Evolutionary conservation across 2,329 filamentous ascomycete genomes (phyloP).

Genomic region (Sporothrix mexicana): DNA sequence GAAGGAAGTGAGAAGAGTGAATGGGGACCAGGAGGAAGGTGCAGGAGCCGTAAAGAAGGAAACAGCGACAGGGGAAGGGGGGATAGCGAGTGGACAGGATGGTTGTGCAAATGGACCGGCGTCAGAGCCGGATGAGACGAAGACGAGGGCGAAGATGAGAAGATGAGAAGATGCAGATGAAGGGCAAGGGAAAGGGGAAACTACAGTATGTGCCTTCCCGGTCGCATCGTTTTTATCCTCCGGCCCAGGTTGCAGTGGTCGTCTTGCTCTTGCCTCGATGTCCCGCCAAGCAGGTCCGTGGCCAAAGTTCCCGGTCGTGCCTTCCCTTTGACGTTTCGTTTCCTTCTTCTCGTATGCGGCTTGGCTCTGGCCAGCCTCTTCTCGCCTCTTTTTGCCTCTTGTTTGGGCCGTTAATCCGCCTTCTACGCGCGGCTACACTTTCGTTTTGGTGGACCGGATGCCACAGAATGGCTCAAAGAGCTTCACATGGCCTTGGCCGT

Average conservation of each 20-base stretch:
- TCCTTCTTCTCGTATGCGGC: slow-evolving; percentile 23
- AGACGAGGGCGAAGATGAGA: slow-evolving; percentile 22
- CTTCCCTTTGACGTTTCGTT: background rate
- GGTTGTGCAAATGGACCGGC: background rate
- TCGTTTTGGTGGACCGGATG: slow-evolving; percentile 2
- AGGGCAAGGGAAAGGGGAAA: slow-evolving; percentile 8
- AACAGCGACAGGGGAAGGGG: background rate
- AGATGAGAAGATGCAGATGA: slow-evolving; percentile 7
- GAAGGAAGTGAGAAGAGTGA: slow-evolving; percentile 13
- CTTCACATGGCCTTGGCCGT: slow-evolving; percentile 8
- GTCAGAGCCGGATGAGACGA: slow-evolving; percentile 2
- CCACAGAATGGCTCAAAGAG: slow-evolving; percentile 25
- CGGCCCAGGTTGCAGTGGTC: slow-evolving; percentile 9
- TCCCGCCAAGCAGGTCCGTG: slow-evolving; percentile 24
- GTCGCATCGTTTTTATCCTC: slow-evolving; percentile 26
- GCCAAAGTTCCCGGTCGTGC: slow-evolving; percentile 12
- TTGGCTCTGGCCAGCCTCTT: slow-evolving; percentile 21
- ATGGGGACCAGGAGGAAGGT: background rate
- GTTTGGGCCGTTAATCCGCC: slow-evolving; percentile 10
- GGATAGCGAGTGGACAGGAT: slow-evolving; percentile 3
- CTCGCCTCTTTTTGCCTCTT: background rate
- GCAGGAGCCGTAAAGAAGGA: background rate
- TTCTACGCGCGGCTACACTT: slow-evolving; percentile 4
- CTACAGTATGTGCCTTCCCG: slow-evolving; percentile 22
- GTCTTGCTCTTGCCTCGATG: slow-evolving; percentile 12